Percentiles rank a stretch among this genome's conserved stretches.
Evolutionary conservation across 2,329 filamentous ascomycete species (phyloP).

Genomic region (Apiospora aurea): DNA sequence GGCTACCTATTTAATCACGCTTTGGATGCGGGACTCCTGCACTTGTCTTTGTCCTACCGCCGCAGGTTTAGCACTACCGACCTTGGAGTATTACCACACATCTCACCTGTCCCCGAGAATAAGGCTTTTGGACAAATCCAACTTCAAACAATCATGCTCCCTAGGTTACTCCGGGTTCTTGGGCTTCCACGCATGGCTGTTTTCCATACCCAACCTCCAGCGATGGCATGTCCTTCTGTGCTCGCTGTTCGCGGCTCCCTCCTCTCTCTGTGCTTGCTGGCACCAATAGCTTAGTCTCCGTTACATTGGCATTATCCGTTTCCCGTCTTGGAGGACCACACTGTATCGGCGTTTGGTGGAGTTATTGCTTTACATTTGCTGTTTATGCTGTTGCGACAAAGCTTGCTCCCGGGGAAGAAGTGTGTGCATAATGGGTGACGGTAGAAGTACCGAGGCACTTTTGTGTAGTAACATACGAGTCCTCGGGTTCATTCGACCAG

Average conservation of each 20-base stretch:
- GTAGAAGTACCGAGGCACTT: not conserved
- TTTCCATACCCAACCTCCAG: not conserved
- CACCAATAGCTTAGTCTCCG: constrained; percentile 20
- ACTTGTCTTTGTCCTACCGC: not conserved
- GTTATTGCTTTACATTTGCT: constrained; percentile 28
- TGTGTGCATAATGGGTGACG: constrained; percentile 3
- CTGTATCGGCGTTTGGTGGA: constrained; percentile 30
- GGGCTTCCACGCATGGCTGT: not conserved
- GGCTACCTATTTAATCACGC: constrained; percentile 9
- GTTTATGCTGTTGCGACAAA: constrained; percentile 19
- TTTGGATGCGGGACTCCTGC: not conserved
- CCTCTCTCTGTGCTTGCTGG: constrained; percentile 7
- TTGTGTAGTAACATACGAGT: constrained; percentile 11
- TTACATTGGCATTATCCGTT: constrained; percentile 23
- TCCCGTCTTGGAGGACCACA: constrained; percentile 18
- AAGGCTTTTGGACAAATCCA: constrained; percentile 11
- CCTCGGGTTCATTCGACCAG: constrained; percentile 1
- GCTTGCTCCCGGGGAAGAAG: not conserved
- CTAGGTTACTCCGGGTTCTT: not conserved
- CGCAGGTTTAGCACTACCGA: not conserved
- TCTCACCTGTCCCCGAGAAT: not conserved
- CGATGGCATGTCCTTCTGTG: constrained; percentile 16
- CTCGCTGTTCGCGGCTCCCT: not conserved
- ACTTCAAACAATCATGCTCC: not conserved
- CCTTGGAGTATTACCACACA: not conserved